Base-by-base conservation (phyloP, 2,329 filamentous ascomycete species). In the Fusarium sp. region DNA sequence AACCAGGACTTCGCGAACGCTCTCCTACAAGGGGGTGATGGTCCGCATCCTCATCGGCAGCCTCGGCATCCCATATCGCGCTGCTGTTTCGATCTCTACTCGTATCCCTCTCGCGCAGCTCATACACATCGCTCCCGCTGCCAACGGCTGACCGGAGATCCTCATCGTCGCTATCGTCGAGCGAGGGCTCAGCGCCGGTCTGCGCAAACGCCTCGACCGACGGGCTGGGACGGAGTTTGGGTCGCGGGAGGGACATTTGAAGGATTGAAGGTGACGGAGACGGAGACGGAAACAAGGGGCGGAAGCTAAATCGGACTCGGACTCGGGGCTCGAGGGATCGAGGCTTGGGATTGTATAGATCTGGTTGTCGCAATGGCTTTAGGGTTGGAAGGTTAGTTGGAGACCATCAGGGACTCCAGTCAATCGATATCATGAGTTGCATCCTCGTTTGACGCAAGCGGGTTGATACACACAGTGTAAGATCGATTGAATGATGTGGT, bases 171-270 rank as follows among this genome's bases (percentile, higher is more conserved):
- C 74, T 76, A 68, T 77, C 76, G 58, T 81, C 78, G 50, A 80
- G 77, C 49, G 62, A 72, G 66, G 80, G 76, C 47, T 81, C 79
- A 44, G 77, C 75, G 42, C 78, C 77, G 33, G 80, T 81, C 71
- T 80, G 80, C 50, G 80, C 79, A 69, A 81, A 82, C n/a, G 78
- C 77, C 21, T 79, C 76, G 50, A 77, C 76, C 21, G 62, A 57
- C 8, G 60, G 37, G 53, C 56, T 63, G 46, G 47, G 49, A 49
- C 68, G 42, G 41, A 26, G 46, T 48, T 71, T 59, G 75, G 72
- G 65, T 53, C 63, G 54, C 52, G 63, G 70, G 43, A 67, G 68
- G 55, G 65, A 69, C 74, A 74, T 75, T 44, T 52, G 50, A 46
- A 54, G 28, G 52, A 20, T 31, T 28, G 31, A 54, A 20, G 42